Evolutionary conservation across 2,329 filamentous ascomycete species (phyloP), one percentile per base, ranked within the genome.

Genomic region (Aureobasidium pullulans): DNA sequence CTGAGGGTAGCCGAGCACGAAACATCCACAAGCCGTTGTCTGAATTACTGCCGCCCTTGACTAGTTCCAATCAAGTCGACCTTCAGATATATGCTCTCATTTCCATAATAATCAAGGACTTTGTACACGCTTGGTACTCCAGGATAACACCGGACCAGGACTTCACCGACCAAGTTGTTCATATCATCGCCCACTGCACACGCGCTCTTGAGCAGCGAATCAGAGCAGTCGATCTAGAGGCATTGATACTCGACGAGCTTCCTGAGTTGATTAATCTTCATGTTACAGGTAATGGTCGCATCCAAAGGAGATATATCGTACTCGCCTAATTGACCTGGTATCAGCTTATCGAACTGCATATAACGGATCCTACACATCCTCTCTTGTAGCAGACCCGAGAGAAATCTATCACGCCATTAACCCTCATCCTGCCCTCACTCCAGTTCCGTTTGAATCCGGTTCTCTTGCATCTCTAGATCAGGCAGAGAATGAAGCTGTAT

Each of bases 21-120:
- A 88, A 74, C 78, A 87, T 75, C 66, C 82, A 81, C 46, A 78
- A 78, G 67, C 83, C 89, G 50, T 86, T 96, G 65, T 85, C 95
- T 62, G 88, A 92, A 66, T 78, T 96, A 44, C 78, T 99, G 47
- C 94, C 93, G 61, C 91, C 92, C 40, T 79, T 99, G 68, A 97
- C 93, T 50, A 96, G 91, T 76, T 91, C 90, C 54, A 96, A 96
- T 72, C 90, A 95, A 66, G 84, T 97, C 61, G 94, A 99, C 72
- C 77, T 95, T 60, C 89, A 99, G 75, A 81, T 99, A 4, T 99
- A 97, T 71, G 93, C 90, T 31, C 83, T 97, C 62, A 85, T 99
- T 62, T 89, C 94, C 56, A 88, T 97, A 61, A 85, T 97, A 62
- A 80, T 96, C 67, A 86, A 89, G 68, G 91, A 96, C 64, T 96